Percentiles rank a stretch among this genome's conserved stretches.
phyloP scores from a whole-genome alignment of 305 asterid species.

The Fraxinus angustifolia region DNA sequence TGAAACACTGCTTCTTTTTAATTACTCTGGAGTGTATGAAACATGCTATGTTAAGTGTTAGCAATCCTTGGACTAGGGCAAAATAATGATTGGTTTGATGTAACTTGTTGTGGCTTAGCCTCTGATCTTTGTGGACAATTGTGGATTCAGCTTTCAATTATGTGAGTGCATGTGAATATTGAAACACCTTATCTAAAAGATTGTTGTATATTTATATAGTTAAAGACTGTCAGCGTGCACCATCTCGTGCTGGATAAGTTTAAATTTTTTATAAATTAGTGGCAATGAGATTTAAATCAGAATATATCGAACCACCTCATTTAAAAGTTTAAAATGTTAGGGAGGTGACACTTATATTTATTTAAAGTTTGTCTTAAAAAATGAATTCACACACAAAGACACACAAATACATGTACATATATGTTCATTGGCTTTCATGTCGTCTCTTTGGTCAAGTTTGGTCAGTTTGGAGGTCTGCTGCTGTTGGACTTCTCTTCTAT shows the following conservation, averaged over 20 bases:
- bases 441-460: background rate
- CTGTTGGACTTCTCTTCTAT: background rate
- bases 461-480: background rate
- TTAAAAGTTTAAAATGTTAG: too few species aligned
- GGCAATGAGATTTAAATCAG: background rate
- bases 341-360: too few species aligned
- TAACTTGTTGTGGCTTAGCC: too few species aligned
- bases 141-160: too few species aligned
- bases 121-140: too few species aligned
- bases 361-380: too few species aligned
- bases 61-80: background rate
- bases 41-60: background rate
- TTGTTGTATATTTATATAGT: too few species aligned
- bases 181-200: too few species aligned
- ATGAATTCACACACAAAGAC: background rate
- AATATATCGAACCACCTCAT: background rate
- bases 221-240: background rate
- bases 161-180: too few species aligned
- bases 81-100: too few species aligned
- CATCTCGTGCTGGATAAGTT: background rate
- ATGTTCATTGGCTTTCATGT: background rate
- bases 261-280: background rate
- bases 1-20: constrained; percentile 29
- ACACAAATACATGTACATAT: background rate
- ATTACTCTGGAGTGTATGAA: background rate